phyloP scores from a whole-genome alignment of 73 alveolate genomes.

The Paramecium pentaurelia region DNA sequence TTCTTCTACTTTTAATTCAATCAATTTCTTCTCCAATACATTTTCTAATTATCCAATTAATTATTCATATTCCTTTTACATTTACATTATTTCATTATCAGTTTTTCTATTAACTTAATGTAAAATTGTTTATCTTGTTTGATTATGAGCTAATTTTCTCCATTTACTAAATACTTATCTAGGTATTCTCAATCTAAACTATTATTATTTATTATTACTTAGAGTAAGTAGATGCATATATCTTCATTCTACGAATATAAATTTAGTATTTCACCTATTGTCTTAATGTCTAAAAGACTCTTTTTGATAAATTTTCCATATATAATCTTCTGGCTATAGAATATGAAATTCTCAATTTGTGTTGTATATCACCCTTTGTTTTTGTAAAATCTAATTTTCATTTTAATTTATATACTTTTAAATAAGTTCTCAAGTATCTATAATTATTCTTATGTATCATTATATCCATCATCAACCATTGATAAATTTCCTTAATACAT shows the following conservation, averaged over 20 bases:
- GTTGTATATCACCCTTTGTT: background rate
- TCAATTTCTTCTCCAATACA: background rate
- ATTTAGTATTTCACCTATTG: background rate
- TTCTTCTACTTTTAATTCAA: slow-evolving; percentile 38
- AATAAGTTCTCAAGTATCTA: background rate
- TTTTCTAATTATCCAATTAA: background rate
- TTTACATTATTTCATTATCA: background rate
- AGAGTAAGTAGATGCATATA: background rate
- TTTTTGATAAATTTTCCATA: background rate
- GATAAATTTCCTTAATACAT: background rate
- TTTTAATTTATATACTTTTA: background rate
- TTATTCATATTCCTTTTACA: slow-evolving; percentile 33
- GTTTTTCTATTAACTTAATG: slow-evolving; percentile 13
- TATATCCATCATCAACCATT: slow-evolving; percentile 3
- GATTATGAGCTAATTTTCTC: background rate
- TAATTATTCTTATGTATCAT: background rate
- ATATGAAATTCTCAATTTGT: slow-evolving; percentile 6
- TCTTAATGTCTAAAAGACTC: background rate
- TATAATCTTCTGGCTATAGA: slow-evolving; percentile 9
- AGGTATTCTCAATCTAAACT: background rate
- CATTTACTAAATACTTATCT: background rate
- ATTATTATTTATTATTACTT: background rate
- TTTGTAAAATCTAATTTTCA: background rate
- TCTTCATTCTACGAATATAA: slow-evolving; percentile 5
- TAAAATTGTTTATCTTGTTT: background rate